A percentile compares a stretch with the other conserved stretches of the same genome.
These are phyloP conservation scores for Bryoerythrophyllum caledonicum DNA, from an alignment of 225 moss, liverwort and hornwort species.

Conservation along the genomic window DNA sequence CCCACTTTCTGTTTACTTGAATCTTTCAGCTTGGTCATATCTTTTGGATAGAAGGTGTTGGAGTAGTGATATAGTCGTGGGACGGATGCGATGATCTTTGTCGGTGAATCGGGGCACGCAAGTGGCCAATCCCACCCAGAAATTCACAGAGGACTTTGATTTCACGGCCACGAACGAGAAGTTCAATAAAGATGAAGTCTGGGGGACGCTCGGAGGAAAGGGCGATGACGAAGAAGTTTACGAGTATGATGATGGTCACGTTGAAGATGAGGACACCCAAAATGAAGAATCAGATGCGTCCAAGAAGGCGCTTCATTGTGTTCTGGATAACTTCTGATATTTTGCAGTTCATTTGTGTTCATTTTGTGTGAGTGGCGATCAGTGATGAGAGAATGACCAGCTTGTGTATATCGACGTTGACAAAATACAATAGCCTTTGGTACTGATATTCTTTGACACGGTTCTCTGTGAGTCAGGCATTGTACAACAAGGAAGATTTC, in stretches of 20 bases:
- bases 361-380: not conserved
- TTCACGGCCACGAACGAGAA: conserved; percentile 89
- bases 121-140: conserved; percentile 64
- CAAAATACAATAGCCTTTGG: not conserved
- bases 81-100: conserved; percentile 9
- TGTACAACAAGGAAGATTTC: conserved; percentile 84
- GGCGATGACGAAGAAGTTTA: conserved; percentile 46
- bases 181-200: conserved; percentile 89
- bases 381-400: too few species aligned
- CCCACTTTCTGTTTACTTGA: not conserved
- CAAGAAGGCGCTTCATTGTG: conserved; percentile 49
- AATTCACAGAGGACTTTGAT: conserved; percentile 80
- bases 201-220: conserved; percentile 85
- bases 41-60: not conserved
- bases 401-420: not conserved
- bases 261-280: conserved; percentile 53
- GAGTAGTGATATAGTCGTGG: not conserved
- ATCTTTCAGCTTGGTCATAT: not conserved
- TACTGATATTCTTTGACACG: not conserved
- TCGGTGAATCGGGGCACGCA: conserved; percentile 22
- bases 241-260: conserved; percentile 49
- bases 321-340: not conserved
- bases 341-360: not conserved
- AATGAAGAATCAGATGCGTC: conserved; percentile 40
- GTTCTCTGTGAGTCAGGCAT: conserved; percentile 37